Base-by-base conservation (phyloP, 192 early-diverging fungal genomes). In the Chytriomyces sp. region DNA sequence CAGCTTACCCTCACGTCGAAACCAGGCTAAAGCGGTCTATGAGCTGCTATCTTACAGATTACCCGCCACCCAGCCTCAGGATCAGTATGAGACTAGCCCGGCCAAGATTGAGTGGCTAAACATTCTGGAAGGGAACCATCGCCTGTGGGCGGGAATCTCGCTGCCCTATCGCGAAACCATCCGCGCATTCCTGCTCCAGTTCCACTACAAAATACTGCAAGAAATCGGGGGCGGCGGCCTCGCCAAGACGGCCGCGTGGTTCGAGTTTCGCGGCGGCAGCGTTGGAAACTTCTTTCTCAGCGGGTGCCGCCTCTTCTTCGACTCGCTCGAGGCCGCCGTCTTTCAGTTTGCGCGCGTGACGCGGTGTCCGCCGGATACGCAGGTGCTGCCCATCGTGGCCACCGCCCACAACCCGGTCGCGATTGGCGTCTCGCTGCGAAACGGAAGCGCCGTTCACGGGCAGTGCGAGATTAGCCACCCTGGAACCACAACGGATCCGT, bases 261-360 rank as follows among this genome's bases (percentile, higher is more conserved):
- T 92, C 65, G 86, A 91, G 17, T 92, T 91, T 63, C 84, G 88
- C 8, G 88, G 89, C 53, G 91, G 91, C 31, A 85, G 82, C 8
- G 88, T 92, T 54, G 91, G 91, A 6, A 92, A 92, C 76, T 91
- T 92, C 75, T 91, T 92, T 64, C 68, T 92, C 59, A 91, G 89
- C 31, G 91, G 91, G 3, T 89, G 87, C 3, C 77, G 91, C 7
- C 75, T 92, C 36, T 92, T 92, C 58, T 91, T 91, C 78, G 81
- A 89, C 86, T 37, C 68, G 34, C 73, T 83, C n/a, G 79, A 83
- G 44, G 88, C 90, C 3, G 90, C 91, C 54, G 88, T 92, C 57
- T 91, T 91, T 75, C 74, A 91, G 60, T 91, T 92, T 68, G 80
- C 87, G 0, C 80, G 89, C n/a, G 90, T 92, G 53, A 89, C 88